Evolutionary conservation across 2,329 filamentous ascomycete species (phyloP).

Genomic region (Fusarium continuum): DNA sequence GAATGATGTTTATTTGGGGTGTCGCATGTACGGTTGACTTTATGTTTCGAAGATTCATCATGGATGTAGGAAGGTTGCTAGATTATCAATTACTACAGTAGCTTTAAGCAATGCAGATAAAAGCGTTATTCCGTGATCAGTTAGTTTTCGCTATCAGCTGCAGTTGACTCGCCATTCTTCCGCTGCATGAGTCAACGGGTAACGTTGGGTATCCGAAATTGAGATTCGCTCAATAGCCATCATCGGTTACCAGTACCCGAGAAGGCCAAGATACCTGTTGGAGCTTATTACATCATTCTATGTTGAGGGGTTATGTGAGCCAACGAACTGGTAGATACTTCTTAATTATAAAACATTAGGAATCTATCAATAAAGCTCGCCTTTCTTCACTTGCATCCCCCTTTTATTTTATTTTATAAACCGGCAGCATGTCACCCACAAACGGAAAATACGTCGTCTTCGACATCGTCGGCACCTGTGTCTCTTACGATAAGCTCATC

Average conservation of each 20-base stretch:
- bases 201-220: not conserved
- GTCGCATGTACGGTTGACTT: too few species aligned
- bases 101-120: not conserved
- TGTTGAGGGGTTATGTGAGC: not conserved
- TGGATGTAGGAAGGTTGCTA: too few species aligned
- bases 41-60: too few species aligned
- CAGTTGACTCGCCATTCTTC: too few species aligned
- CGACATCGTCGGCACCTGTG: slow-evolving; percentile 31
- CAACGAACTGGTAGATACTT: not conserved
- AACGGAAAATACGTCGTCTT: slow-evolving; percentile 26
- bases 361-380: not conserved
- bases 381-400: not conserved
- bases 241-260: not conserved
- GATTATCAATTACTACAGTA: too few species aligned
- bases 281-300: not conserved
- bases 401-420: too few species aligned
- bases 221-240: not conserved
- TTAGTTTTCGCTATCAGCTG: not conserved
- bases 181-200: not conserved
- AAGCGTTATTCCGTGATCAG: too few species aligned
- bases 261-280: not conserved
- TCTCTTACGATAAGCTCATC: slow-evolving; percentile 31
- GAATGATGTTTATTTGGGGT: too few species aligned
- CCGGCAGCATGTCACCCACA: not conserved
- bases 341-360: too few species aligned